phyloP scores from a whole-genome alignment of 192 early-diverging fungal species.

The Spizellomyces punctatus region DNA sequence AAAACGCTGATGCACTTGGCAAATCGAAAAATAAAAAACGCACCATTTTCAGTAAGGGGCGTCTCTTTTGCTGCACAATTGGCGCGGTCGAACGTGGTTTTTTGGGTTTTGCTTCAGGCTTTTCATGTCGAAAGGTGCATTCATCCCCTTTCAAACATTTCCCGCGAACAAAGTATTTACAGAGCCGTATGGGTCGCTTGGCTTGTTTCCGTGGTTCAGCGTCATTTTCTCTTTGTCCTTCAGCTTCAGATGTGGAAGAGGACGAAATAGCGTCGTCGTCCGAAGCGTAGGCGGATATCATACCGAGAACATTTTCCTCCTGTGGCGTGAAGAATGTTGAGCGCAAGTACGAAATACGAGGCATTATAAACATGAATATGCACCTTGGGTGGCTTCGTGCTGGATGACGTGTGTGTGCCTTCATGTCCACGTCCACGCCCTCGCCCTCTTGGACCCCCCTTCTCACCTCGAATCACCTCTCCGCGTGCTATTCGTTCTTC shows the following conservation, averaged over 20 bases:
- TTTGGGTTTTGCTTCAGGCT: background rate
- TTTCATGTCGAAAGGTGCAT: constrained; percentile 43
- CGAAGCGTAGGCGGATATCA: constrained; percentile 4
- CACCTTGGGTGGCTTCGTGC: no score
- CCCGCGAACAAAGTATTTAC: constrained; percentile 43
- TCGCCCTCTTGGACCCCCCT: background rate
- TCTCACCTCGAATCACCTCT: constrained; percentile 7
- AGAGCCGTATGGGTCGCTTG: constrained; percentile 18
- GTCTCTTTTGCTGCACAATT: constrained; percentile 1
- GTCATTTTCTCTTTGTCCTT: constrained; percentile 50
- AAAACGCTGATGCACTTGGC: background rate
- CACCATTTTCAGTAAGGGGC: constrained; percentile 14
- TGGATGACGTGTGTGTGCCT: no score
- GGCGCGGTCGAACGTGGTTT: constrained; percentile 7
- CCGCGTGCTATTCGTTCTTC: constrained; percentile 37
- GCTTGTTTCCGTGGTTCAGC: constrained; percentile 7
- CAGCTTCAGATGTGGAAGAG: constrained; percentile 30
- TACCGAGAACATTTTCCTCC: background rate
- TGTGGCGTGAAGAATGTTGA: no score
- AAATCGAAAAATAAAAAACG: constrained; percentile 11
- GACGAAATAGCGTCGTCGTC: constrained; percentile 16
- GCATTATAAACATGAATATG: no score
- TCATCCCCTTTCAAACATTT: constrained; percentile 42
- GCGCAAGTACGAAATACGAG: no score
- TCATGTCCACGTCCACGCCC: no score